Base-by-base conservation (phyloP, 768 basidiomycete genomes). In the Candolleomyces aberdarensis region DNA sequence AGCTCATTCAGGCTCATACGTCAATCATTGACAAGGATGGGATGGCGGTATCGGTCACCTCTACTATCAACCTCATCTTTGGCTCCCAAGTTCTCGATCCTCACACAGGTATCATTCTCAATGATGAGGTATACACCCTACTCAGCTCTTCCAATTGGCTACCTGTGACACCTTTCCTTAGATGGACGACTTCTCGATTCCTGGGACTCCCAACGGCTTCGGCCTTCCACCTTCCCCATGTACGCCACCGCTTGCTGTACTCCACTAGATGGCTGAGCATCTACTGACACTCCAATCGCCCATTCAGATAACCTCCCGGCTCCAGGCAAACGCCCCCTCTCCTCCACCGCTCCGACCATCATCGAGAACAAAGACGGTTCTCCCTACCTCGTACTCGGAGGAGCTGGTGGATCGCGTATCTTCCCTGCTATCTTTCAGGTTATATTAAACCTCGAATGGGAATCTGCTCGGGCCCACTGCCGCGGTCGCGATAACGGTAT, bases 161-260 rank as follows among this genome's bases (percentile, higher is more conserved):
- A 36, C 6, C 8, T 11, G 1, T 36, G 36, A 36, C 6, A 6
- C 36, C 36, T 36, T 36, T 36, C 36, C 36, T 36, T 36, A 36
- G 36, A 91, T 94, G 90, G 92, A 94, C 63, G 96, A 98, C 72
- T 98, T 98, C 72, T 91, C 94, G 11, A 87, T 78, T 0, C 96
- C 95, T 1, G 94, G 91, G 3, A 72, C 74, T 19, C 83, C 92
- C 7, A 96, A 97, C 65, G 85, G 79, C 2, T 96, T 94, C 68
- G 94, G 91, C 0, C 74, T 96, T 50, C 85, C 77, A 75, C 89
- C 94, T n/a, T 92, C 90, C 13, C 91, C 91, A 6, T 93, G 91
- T 89, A 70, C 60, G 83, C 36, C 36, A 36, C 36, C 36, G 11
- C 36, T 11, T 36, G 36, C 36, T 70, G 19, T 47, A 9, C 20